Percentiles rank a stretch among this genome's conserved stretches.
Conservation (phyloP, 2,329 filamentous ascomycete genomes). For the Exophiala lecanii-corni region DNA sequence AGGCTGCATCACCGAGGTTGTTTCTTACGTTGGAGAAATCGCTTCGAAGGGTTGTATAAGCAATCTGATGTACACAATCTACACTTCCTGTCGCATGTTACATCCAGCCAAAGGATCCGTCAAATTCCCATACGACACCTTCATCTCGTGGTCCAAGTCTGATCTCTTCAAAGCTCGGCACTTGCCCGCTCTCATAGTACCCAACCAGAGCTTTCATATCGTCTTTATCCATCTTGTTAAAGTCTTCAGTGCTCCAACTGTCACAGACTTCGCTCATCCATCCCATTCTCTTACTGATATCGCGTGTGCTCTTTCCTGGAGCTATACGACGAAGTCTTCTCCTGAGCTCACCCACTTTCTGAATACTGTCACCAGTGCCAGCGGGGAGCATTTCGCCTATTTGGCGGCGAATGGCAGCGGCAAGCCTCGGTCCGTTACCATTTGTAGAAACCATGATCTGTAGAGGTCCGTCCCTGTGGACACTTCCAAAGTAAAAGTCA, state of each 20-base stretch:
- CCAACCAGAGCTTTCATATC: slow-evolving; percentile 79
- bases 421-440: slow-evolving; percentile 87
- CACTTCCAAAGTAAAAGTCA: slow-evolving; percentile 97
- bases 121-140: slow-evolving; percentile 25
- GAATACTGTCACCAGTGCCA: slow-evolving; percentile 79
- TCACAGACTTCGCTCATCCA: slow-evolving; percentile 95
- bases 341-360: slow-evolving; percentile 74
- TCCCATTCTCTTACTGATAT: slow-evolving; percentile 31
- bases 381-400: slow-evolving; percentile 72
- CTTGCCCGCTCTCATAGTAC: slow-evolving; percentile 56
- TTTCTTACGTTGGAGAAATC: no score
- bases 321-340: slow-evolving; percentile 73
- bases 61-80: no score
- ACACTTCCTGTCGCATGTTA: no score
- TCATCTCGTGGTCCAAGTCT: slow-evolving; percentile 24
- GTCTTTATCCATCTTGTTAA: slow-evolving; percentile 74
- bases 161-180: slow-evolving; percentile 37
- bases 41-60: no score
- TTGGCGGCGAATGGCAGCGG: slow-evolving; percentile 75
- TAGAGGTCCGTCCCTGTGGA: slow-evolving; percentile 88
- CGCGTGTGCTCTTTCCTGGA: slow-evolving; percentile 44
- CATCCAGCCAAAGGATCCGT: slow-evolving; percentile 27
- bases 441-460: slow-evolving; percentile 99
- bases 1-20: no score
- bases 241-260: slow-evolving; percentile 74